Evolutionary conservation across 495 filamentous ascomycete genomes (phyloP).

Genomic region (Cryomyces minteri): DNA sequence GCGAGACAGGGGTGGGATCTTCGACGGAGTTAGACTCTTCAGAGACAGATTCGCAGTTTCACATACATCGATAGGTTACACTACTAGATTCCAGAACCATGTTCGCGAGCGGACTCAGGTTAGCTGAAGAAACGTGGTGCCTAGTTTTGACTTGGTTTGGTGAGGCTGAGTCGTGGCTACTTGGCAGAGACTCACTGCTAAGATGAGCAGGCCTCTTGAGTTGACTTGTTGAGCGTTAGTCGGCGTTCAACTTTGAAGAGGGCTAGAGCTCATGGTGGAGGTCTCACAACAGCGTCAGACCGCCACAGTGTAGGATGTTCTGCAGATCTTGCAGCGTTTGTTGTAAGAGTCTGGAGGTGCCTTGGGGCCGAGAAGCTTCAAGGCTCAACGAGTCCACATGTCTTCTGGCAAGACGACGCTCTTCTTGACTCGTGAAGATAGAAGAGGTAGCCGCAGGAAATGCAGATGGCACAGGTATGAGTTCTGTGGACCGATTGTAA

Average conservation of each 20-base stretch:
- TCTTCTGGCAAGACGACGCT: conserved; percentile 8
- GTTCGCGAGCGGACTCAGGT: conserved; percentile 34
- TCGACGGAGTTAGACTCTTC: no score
- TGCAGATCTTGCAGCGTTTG: conserved; percentile 42
- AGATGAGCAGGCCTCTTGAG: conserved; percentile 32
- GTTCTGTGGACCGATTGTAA: conserved; percentile 23
- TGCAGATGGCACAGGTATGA: conserved; percentile 50
- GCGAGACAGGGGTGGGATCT: conserved; percentile 26
- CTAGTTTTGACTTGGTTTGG: no score
- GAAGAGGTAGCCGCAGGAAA: conserved; percentile 20
- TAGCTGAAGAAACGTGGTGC: background rate
- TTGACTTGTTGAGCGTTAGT: conserved; percentile 31
- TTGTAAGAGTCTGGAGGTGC: conserved; percentile 14
- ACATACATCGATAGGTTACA: conserved; percentile 35
- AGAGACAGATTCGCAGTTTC: background rate
- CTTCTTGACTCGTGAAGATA: conserved; percentile 22
- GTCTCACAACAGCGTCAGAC: conserved; percentile 58
- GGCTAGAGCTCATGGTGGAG: background rate
- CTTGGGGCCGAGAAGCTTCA: conserved; percentile 9
- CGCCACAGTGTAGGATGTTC: conserved; percentile 44
- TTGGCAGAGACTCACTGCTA: no score
- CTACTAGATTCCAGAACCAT: conserved; percentile 39
- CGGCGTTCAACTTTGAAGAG: conserved; percentile 2
- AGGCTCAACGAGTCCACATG: conserved; percentile 14
- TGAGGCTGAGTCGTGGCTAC: no score